Conservation (phyloP, 2,329 filamentous ascomycete species). For the Cordyceps militaris region DNA sequence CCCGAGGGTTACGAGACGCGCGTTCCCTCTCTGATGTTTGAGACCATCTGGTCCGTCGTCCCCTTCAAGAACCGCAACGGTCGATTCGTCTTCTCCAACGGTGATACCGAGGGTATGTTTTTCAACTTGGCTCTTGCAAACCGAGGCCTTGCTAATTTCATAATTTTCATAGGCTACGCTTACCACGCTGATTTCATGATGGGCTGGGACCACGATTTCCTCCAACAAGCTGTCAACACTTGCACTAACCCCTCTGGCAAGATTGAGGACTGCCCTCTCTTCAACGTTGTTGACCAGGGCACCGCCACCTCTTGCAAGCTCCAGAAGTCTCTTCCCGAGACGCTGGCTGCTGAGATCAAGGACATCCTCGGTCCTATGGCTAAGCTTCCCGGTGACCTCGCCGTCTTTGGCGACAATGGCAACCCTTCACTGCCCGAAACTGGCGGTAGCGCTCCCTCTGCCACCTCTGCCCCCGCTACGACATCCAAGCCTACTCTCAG, state of each 20-base stretch:
- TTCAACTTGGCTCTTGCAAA: neutral
- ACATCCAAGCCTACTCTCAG: slow-evolving; percentile 24
- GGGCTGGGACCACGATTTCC: slow-evolving; percentile 64
- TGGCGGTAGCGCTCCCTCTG: neutral
- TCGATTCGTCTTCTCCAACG: slow-evolving; percentile 69
- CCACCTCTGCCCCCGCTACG: neutral
- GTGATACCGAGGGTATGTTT: slow-evolving; percentile 63
- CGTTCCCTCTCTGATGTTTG: slow-evolving; percentile 70
- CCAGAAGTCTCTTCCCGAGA: slow-evolving; percentile 41
- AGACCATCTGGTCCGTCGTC: slow-evolving; percentile 75
- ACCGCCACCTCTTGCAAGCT: slow-evolving; percentile 56
- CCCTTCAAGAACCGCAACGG: slow-evolving; percentile 56
- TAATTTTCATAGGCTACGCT: slow-evolving; percentile 50
- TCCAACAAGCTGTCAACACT: slow-evolving; percentile 63
- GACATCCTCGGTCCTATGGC: slow-evolving; percentile 48
- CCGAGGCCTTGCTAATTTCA: slow-evolving; percentile 5
- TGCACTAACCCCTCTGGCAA: slow-evolving; percentile 67
- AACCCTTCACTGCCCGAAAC: slow-evolving; percentile 10
- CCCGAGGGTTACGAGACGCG: slow-evolving; percentile 61
- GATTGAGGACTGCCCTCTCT: slow-evolving; percentile 68
- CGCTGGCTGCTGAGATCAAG: slow-evolving; percentile 44
- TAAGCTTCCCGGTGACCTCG: slow-evolving; percentile 59
- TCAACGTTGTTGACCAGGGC: slow-evolving; percentile 59
- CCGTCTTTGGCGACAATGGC: slow-evolving; percentile 31
- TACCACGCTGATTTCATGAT: slow-evolving; percentile 77